phyloP scores from a whole-genome alignment of 1,284 basidiomycete species.

The Cryptococcus floricola region DNA sequence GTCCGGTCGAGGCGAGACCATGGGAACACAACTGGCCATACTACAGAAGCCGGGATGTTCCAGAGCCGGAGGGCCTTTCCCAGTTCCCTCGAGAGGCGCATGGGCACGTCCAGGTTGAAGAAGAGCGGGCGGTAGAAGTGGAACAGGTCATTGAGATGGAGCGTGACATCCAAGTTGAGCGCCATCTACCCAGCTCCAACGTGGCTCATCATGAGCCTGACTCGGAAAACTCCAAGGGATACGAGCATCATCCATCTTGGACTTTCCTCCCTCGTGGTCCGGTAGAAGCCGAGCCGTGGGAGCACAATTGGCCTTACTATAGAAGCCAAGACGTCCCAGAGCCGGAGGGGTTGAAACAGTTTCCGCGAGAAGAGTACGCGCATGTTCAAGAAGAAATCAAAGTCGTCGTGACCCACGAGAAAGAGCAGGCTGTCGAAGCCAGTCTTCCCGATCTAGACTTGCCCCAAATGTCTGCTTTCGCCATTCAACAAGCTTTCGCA shows the following conservation, averaged over 20 bases:
- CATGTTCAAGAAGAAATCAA: neutral
- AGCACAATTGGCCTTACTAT: constrained; percentile 3
- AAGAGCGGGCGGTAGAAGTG: neutral
- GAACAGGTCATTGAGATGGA: no score
- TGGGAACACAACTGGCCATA: constrained; percentile 5
- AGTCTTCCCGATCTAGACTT: neutral
- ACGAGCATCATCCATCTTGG: neutral
- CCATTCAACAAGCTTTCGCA: neutral
- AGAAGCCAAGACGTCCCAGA: neutral
- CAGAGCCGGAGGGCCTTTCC: neutral
- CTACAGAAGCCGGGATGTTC: neutral
- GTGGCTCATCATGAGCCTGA: neutral
- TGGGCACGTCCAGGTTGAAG: neutral
- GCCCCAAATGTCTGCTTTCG: no score
- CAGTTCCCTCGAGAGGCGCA: neutral
- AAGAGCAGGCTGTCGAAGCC: neutral
- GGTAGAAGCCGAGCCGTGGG: constrained; percentile 3
- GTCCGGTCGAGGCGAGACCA: constrained; percentile 2
- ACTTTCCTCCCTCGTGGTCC: constrained; percentile 7
- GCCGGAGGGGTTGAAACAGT: neutral
- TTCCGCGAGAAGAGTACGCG: neutral
- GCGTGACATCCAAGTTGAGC: no score
- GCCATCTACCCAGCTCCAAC: no score
- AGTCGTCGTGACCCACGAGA: neutral
- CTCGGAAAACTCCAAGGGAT: neutral